Evolutionary conservation across 805 yeast genomes (phyloP).

Genomic region (Ogataea ganodermae): DNA sequence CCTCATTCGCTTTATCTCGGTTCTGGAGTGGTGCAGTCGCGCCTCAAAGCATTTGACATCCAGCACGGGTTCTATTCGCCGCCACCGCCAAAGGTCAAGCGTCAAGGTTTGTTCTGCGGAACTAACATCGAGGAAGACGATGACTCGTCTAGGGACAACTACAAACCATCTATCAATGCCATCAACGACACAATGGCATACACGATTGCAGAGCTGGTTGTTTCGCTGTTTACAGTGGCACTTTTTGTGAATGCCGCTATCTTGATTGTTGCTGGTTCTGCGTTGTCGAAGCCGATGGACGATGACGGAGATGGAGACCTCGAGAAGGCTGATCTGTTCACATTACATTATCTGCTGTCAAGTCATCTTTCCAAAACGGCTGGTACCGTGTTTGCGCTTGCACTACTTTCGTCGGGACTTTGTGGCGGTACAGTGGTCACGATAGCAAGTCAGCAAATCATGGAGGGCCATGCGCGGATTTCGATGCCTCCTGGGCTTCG

Average conservation of each 20-base stretch:
- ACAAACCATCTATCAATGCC: slow-evolving; percentile 78
- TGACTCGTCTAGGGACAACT: slow-evolving; percentile 26
- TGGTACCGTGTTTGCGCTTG: slow-evolving; percentile 85
- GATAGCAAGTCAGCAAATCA: slow-evolving; percentile 89
- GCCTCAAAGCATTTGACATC: slow-evolving; percentile 77
- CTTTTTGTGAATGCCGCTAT: slow-evolving; percentile 92
- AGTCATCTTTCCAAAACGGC: slow-evolving; percentile 80
- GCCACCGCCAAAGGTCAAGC: slow-evolving; percentile 29
- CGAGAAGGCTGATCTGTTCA: slow-evolving; percentile 77
- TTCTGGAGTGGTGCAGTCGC: slow-evolving; percentile 83
- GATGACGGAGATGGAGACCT: slow-evolving; percentile 57
- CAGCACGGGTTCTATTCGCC: slow-evolving; percentile 58
- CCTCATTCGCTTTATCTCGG: slow-evolving; percentile 90
- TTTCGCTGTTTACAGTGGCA: slow-evolving; percentile 84
- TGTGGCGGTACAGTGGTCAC: slow-evolving; percentile 95
- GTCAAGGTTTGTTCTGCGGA: slow-evolving; percentile 36
- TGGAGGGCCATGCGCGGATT: slow-evolving; percentile 86
- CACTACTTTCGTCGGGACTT: slow-evolving; percentile 88
- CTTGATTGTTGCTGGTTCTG: slow-evolving; percentile 88
- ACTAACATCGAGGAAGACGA: slow-evolving; percentile 28
- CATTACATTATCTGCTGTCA: slow-evolving; percentile 72
- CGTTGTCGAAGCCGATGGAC: slow-evolving; percentile 49
- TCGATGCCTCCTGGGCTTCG: slow-evolving; percentile 79
- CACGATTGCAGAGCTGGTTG: slow-evolving; percentile 79
- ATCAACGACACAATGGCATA: slow-evolving; percentile 76